These are phyloP conservation scores for Calvatia gigantea DNA, from an alignment of 768 basidiomycete genomes.

Conservation along the genomic window DNA sequence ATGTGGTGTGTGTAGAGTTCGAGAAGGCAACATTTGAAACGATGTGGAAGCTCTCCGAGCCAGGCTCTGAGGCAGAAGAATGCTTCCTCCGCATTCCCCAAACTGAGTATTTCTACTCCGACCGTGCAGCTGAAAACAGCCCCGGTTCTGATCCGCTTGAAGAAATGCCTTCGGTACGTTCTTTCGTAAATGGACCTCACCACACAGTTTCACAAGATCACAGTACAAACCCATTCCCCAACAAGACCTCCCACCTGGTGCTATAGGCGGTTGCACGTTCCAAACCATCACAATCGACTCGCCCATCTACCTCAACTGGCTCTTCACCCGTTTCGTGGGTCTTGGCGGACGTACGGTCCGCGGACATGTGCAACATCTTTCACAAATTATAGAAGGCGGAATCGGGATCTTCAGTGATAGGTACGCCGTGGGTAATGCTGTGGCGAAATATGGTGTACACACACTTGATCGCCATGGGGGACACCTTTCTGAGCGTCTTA, in stretches of 20 bases:
- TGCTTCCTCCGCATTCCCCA: conserved; percentile 65
- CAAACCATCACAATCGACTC: conserved; percentile 69
- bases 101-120: conserved; percentile 52
- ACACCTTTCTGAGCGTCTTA: neutral
- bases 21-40: conserved; percentile 72
- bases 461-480: too few species aligned
- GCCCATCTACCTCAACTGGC: conserved; percentile 67
- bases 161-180: conserved; percentile 51
- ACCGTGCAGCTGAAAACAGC: conserved; percentile 16
- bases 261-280: conserved; percentile 52
- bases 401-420: conserved; percentile 29
- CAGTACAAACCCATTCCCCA: conserved; percentile 35
- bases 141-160: conserved; percentile 40
- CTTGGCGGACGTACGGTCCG: conserved; percentile 62
- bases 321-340: conserved; percentile 59
- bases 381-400: conserved; percentile 66
- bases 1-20: conserved; percentile 38
- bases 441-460: conserved; percentile 7
- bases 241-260: conserved; percentile 30
- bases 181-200: neutral
- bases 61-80: conserved; percentile 49
- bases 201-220: neutral
- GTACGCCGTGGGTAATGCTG: conserved; percentile 1
- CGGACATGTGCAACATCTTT: conserved; percentile 61
- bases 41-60: conserved; percentile 71